Base-by-base conservation (phyloP, 495 filamentous ascomycete species). In the Hypoxylon lienhwacheense region DNA sequence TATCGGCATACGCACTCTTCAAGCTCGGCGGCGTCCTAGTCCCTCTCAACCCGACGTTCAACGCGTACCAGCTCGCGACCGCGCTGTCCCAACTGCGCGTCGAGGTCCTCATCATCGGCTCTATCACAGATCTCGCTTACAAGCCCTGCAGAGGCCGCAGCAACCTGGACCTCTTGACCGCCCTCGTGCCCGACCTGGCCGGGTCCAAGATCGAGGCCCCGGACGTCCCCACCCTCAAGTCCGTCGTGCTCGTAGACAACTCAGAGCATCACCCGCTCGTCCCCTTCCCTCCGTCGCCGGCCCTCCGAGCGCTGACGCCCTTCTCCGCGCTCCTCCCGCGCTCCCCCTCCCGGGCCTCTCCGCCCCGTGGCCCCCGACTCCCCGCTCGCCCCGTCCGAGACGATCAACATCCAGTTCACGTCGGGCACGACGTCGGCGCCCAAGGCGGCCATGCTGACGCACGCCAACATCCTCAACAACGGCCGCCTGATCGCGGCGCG, bases 371-470 rank as follows among this genome's bases (percentile, higher is more conserved):
- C 40, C 16, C 74, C 79, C 0, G 76, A 78, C 62, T 11, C 67
- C 32, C 66, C 73, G 1, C 76, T 97, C 12, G 71, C 75, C 8
- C 74, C 81, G 0, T 63, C 83, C 49, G 93, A 98, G 11, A 82
- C 88, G 2, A 84, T 95, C 34, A 97, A 97, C 66, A 96, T 98
- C 57, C 93, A 98, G 65, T 98, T 97, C 70, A 98, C 93, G 5
- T 92, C 88, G 5, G 93, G 92, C 20, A 98, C 92, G 5, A 98
- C 92, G 0, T 85, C 85, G 0, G 74, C 80, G 64, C 93, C 93
- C 2, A 98, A 98, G 74, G 93, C 93, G 0, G 90, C 92, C 1
- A 95, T 90, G 71, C 79, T 98, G 3, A 85, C 80, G 4, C 93
- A 98, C 69, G 79, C 75, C 5, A 83, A 79, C 7, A 96, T 98